Percentiles rank a stretch among this genome's conserved stretches.
These are phyloP conservation scores for Talaromyces sp. DNA, from an alignment of 2,329 filamentous ascomycete genomes.

Conservation along the genomic window DNA sequence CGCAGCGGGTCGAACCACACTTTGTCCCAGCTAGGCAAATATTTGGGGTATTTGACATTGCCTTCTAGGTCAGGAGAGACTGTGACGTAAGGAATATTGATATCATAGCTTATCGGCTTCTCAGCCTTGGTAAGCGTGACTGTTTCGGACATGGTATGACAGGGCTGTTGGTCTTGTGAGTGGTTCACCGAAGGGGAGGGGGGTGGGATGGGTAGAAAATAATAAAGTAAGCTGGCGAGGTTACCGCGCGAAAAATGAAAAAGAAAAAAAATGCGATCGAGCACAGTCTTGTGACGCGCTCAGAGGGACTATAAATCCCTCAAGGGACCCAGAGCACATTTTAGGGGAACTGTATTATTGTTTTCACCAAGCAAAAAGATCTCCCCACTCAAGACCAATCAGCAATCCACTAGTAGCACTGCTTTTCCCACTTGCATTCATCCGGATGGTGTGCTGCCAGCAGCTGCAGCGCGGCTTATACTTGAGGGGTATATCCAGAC, in stretches of 20 bases:
- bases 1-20: slow-evolving; percentile 44
- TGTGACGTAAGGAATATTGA: slow-evolving; percentile 47
- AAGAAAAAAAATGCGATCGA: slow-evolving; percentile 8
- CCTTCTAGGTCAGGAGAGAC: slow-evolving; percentile 34
- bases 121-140: slow-evolving; percentile 18
- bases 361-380: not conserved
- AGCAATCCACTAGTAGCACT: slow-evolving; percentile 1
- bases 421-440: slow-evolving; percentile 6
- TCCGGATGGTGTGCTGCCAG: slow-evolving; percentile 2
- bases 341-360: not conserved
- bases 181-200: slow-evolving; percentile 3
- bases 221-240: slow-evolving; percentile 11
- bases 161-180: slow-evolving; percentile 5
- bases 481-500: not conserved
- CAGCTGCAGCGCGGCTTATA: slow-evolving; percentile 5
- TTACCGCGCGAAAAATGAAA: slow-evolving; percentile 13
- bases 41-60: slow-evolving; percentile 40
- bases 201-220: slow-evolving; percentile 5
- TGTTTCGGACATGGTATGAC: slow-evolving; percentile 14
- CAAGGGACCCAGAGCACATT: not conserved
- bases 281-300: slow-evolving; percentile 11
- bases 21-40: slow-evolving; percentile 45
- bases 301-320: slow-evolving; percentile 13
- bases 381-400: slow-evolving; percentile 1
- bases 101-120: slow-evolving; percentile 41